Evolutionary conservation across 2,329 filamentous ascomycete species (phyloP).

Genomic region (Chrysoporthe puriensis): DNA sequence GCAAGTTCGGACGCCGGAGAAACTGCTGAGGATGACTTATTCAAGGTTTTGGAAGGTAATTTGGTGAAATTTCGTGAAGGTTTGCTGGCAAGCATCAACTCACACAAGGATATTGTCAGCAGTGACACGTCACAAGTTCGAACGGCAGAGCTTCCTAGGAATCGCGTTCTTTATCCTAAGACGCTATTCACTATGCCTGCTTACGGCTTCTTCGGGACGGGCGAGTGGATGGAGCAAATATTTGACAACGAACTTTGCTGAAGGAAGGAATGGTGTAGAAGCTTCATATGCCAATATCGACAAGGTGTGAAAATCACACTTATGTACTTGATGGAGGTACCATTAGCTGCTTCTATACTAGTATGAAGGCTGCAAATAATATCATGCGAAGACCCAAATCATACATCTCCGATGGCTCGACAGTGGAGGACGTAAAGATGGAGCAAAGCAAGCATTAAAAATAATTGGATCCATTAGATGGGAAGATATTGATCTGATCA

Average conservation of each 20-base stretch:
- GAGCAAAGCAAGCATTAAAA: neutral
- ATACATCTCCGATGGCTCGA: neutral
- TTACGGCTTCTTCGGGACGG: conserved; percentile 14
- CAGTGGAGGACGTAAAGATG: neutral
- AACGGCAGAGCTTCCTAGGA: neutral
- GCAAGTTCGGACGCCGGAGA: neutral
- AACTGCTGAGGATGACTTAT: neutral
- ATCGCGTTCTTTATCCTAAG: neutral
- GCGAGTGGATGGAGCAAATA: conserved; percentile 2
- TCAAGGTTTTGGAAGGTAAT: neutral
- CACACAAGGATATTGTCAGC: neutral
- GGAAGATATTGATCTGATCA: no score
- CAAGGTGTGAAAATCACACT: neutral
- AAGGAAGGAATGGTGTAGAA: neutral
- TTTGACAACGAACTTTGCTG: neutral
- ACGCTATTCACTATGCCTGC: neutral
- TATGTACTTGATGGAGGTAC: neutral
- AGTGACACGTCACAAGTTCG: neutral
- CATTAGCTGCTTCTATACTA: neutral
- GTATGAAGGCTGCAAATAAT: neutral
- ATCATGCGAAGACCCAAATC: neutral
- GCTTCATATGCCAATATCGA: no score
- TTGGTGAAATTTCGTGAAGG: neutral
- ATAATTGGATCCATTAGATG: no score
- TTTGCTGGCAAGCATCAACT: neutral